These are phyloP conservation scores for Solanum chaucha DNA, from an alignment of 257 asterid species.

Conservation along the genomic window DNA sequence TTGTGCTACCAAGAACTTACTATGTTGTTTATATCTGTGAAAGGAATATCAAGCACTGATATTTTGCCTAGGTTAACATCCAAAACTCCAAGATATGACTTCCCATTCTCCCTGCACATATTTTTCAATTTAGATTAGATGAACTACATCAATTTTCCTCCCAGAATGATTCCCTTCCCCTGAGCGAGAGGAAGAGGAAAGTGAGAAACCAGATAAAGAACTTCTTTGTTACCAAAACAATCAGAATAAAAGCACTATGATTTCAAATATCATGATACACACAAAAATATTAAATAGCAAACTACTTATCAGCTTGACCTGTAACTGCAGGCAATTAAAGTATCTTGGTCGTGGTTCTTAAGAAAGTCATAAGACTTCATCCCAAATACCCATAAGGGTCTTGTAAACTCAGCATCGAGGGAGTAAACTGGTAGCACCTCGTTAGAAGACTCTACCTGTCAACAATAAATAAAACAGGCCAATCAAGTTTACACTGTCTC, in stretches of 20 bases:
- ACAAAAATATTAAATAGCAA: neutral
- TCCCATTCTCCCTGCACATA: constrained; percentile 71
- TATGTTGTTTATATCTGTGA: constrained; percentile 68
- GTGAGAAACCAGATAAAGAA: neutral
- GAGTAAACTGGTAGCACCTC: constrained; percentile 67
- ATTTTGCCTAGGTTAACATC: constrained; percentile 52
- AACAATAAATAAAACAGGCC: neutral
- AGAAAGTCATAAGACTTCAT: constrained; percentile 73
- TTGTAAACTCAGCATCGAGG: constrained; percentile 73
- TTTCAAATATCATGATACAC: neutral
- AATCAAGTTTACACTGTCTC: neutral
- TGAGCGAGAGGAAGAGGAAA: neutral
- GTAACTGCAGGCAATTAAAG: constrained; percentile 74
- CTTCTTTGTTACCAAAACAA: neutral
- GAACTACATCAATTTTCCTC: neutral
- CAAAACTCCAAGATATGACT: constrained; percentile 70
- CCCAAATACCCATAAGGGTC: constrained; percentile 91
- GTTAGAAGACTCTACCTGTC: constrained; percentile 72
- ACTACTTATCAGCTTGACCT: constrained; percentile 37
- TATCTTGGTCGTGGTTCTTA: constrained; percentile 27
- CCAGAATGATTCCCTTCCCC: neutral
- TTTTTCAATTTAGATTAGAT: constrained; percentile 6
- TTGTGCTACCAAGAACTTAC: constrained; percentile 25
- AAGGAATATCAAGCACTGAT: constrained; percentile 54
- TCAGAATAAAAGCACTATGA: neutral